These are phyloP conservation scores for Penicillium sp. DNA, from an alignment of 2,329 filamentous ascomycete genomes.

Conservation along the genomic window DNA sequence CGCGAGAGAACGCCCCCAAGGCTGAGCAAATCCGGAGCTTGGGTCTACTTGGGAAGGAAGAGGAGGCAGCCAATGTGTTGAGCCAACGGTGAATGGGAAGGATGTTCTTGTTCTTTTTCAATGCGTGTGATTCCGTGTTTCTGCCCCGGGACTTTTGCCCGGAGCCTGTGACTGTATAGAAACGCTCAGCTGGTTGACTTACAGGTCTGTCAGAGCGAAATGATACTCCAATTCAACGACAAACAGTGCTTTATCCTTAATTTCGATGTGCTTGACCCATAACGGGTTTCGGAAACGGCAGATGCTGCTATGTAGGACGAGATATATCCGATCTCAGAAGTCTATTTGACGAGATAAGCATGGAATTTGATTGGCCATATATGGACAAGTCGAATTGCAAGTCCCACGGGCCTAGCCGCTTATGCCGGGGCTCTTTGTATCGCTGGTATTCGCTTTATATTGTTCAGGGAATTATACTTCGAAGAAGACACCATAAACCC, in stretches of 20 bases:
- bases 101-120: conserved; percentile 25
- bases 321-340: neutral
- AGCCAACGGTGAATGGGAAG: conserved; percentile 24
- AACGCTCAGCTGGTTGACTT: conserved; percentile 26
- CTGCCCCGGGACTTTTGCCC: conserved; percentile 21
- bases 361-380: neutral
- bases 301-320: neutral
- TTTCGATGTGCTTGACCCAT: neutral
- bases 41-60: conserved; percentile 78
- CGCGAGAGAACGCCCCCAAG: conserved; percentile 76
- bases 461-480: neutral
- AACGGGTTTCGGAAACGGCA: neutral
- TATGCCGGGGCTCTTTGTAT: neutral
- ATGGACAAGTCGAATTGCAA: neutral
- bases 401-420: neutral
- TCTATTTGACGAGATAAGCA: neutral
- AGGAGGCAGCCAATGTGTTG: conserved; percentile 66
- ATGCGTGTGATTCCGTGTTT: conserved; percentile 30
- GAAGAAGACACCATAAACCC: neutral
- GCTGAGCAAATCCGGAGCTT: conserved; percentile 84
- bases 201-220: conserved; percentile 21
- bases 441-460: neutral
- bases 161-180: conserved; percentile 36
- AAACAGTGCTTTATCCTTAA: conserved; percentile 1
- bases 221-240: conserved; percentile 28